Conservation (phyloP, 2,329 filamentous ascomycete species). For the Epichloe hybrida region DNA sequence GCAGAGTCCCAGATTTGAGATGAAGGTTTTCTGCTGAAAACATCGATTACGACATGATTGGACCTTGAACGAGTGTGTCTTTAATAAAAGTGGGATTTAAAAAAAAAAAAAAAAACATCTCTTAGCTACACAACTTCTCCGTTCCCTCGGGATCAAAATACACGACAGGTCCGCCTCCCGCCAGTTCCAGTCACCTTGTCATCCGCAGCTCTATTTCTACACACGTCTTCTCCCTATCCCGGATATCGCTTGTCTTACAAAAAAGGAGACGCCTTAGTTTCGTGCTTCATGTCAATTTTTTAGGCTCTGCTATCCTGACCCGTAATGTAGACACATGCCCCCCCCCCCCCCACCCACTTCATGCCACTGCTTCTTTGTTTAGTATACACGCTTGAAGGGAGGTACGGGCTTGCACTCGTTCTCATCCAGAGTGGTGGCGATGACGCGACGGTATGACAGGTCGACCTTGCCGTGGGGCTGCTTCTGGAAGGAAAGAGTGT, state of each 20-base stretch:
- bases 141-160: too few relatives aligned
- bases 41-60: too few relatives aligned
- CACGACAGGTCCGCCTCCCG: too few relatives aligned
- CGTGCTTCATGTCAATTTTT: not conserved
- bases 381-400: conserved; percentile 91
- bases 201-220: not conserved
- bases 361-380: conserved; percentile 21
- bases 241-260: conserved; percentile 8
- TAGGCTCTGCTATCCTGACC: not conserved
- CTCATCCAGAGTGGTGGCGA: conserved; percentile 76
- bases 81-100: too few relatives aligned
- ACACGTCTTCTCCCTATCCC: not conserved
- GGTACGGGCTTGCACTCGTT: conserved; percentile 91
- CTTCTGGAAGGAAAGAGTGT: conserved; percentile 95
- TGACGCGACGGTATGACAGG: conserved; percentile 73
- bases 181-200: not conserved
- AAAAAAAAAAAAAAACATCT: too few relatives aligned
- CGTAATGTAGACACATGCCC: not conserved
- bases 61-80: too few relatives aligned
- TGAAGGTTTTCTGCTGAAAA: too few relatives aligned
- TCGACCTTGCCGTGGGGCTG: conserved; percentile 77
- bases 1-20: too few relatives aligned
- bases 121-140: too few relatives aligned
- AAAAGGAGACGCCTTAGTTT: conserved; percentile 5
- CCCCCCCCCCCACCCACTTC: not conserved